Base-by-base conservation (phyloP, 2,329 filamentous ascomycete species). In the Chalara sp. region DNA sequence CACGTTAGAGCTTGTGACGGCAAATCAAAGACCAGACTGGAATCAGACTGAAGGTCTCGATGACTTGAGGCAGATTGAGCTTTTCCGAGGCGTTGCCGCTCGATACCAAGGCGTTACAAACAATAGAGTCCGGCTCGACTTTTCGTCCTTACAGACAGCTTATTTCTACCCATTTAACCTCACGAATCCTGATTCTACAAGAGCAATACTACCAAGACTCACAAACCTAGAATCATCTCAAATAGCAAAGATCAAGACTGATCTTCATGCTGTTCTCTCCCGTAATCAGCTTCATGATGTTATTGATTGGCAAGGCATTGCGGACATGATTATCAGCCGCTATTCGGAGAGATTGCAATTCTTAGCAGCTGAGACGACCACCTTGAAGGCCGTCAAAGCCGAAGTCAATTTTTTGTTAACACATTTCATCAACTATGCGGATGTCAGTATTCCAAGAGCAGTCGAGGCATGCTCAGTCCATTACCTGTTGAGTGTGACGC, bases 291-390 rank as follows among this genome's bases (percentile, higher is more conserved):
- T 21, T 11, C 39, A 39, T 29, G 37, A 42, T 6, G 51, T 21
- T 8, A 54, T 61, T 21, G 55, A 63, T 41, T 90, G 87, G 87
- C 86, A 89, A 61, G 74, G 69, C 0, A 70, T 86, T 1, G 73
- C 76, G 0, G 87, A 91, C 58, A 75, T 86, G 72, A 70, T 90
- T 4, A 72, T 87, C 4, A 64, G 71, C 5, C 76, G 86, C 1
- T 89, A 85, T 58, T 74, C 76, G 4, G 69, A 76, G 32, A 71
- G 80, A 29, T 66, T 90, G 31, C 49, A 60, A 32, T 61, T 53
- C 42, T 42, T 65, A 41, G 52, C 51, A 2, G 40, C 44, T 8
- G 32, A 51, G 12, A 47, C 53, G 6, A 47, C 49, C 2, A 41
- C 51, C 10, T 21, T 21, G 21, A 21, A 21, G 21, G 21, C 21